Evolutionary conservation across 2,329 filamentous ascomycete species (phyloP).

Genomic region (Colletotrichum viniferum): DNA sequence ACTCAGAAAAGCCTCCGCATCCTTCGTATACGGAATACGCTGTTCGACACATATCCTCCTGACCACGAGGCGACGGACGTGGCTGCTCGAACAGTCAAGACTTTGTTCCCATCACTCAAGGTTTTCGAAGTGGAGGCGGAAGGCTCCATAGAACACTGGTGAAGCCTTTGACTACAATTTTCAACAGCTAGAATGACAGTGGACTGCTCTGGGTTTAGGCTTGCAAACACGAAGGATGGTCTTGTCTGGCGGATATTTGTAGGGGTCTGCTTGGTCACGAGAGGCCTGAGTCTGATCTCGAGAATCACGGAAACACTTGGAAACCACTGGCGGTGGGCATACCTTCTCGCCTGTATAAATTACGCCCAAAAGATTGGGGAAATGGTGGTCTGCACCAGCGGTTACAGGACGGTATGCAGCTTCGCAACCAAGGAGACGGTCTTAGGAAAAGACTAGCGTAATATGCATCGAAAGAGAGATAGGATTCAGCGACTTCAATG

Average conservation of each 20-base stretch:
- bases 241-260: neutral
- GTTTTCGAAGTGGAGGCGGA: neutral
- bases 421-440: neutral
- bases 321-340: neutral
- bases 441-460: neutral
- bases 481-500: neutral
- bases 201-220: neutral
- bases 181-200: neutral
- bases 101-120: neutral
- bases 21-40: neutral
- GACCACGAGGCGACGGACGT: neutral
- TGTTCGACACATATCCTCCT: neutral
- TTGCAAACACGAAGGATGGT: neutral
- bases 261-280: neutral
- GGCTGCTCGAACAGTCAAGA: neutral
- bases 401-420: neutral
- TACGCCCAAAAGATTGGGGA: neutral
- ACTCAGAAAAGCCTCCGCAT: neutral
- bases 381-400: neutral
- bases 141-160: neutral
- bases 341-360: neutral
- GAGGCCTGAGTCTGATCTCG: neutral
- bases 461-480: neutral
- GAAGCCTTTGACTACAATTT: neutral
- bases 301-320: neutral